Percentiles rank a stretch among this genome's conserved stretches.
These are phyloP conservation scores for Zygosaccharomyces pseudorouxii DNA, from an alignment of 805 yeast genomes.

Conservation along the genomic window DNA sequence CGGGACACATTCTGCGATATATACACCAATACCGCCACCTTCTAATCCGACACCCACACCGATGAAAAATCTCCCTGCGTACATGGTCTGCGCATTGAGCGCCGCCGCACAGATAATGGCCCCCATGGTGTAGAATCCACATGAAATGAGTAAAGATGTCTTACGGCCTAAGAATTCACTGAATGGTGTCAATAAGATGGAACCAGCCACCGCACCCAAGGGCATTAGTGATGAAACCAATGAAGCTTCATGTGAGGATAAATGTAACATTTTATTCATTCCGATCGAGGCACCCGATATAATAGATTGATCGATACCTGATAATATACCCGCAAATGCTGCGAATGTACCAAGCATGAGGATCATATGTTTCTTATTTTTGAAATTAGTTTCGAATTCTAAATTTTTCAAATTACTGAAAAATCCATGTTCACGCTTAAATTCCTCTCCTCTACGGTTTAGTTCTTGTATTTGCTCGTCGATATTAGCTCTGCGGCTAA, in stretches of 20 bases:
- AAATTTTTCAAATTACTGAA: conserved; percentile 38
- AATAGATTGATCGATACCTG: conserved; percentile 64
- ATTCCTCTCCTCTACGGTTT: conserved; percentile 27
- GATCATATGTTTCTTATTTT: conserved; percentile 45
- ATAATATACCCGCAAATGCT: conserved; percentile 58
- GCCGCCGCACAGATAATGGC: conserved; percentile 56
- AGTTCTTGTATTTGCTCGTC: conserved; percentile 38
- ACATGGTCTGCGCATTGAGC: conserved; percentile 43
- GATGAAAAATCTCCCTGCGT: conserved; percentile 54
- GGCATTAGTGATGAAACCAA: conserved; percentile 59
- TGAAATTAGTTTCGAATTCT: conserved; percentile 41
- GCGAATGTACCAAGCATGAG: conserved; percentile 52
- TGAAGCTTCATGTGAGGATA: conserved; percentile 44
- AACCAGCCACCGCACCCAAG: conserved; percentile 63
- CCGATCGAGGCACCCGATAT: conserved; percentile 59
- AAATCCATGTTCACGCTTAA: conserved; percentile 33
- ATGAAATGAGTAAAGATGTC: conserved; percentile 49
- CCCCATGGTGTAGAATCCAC: conserved; percentile 57
- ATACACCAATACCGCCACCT: conserved; percentile 60
- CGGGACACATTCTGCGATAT: conserved; percentile 58
- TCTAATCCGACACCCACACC: conserved; percentile 66
- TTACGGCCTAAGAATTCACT: conserved; percentile 50
- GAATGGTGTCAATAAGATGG: conserved; percentile 54
- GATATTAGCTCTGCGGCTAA: conserved; percentile 34
- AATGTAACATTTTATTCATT: conserved; percentile 41